phyloP scores from a whole-genome alignment of 2,329 filamentous ascomycete genomes.

The Paecilomyces dactylethromorphus region DNA sequence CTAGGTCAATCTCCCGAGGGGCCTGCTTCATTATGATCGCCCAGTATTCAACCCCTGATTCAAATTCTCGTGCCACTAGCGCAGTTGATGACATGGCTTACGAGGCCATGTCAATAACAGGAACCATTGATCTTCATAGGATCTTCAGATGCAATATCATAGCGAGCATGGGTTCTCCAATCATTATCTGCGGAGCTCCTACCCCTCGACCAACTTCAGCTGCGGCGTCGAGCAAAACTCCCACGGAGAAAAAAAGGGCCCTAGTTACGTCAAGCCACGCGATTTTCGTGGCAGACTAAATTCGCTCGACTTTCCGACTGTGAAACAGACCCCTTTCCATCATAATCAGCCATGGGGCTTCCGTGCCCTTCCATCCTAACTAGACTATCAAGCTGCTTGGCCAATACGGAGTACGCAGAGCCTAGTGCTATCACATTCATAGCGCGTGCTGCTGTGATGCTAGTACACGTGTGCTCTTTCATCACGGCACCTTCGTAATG shows the following conservation, averaged over 20 bases:
- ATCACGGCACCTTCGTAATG: no score
- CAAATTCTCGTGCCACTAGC: not conserved
- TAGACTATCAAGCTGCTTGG: no score
- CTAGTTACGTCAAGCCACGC: not conserved
- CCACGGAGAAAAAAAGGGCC: not conserved
- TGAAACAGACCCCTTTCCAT: not conserved
- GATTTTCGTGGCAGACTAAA: not conserved
- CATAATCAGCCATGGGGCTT: not conserved
- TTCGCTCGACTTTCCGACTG: not conserved
- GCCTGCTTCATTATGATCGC: not conserved
- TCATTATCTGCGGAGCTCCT: no score
- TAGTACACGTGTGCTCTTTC: no score
- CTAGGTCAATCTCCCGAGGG: not conserved
- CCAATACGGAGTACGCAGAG: no score
- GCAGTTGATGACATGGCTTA: not conserved
- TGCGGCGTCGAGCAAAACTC: not conserved
- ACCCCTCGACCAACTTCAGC: not conserved
- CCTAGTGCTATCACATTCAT: no score
- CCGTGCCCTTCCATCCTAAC: no score
- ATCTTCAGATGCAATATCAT: no score
- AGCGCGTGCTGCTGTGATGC: no score
- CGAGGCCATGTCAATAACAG: not conserved
- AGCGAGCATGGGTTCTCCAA: no score
- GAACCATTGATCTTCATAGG: no score
- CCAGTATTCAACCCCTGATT: not conserved